Conservation (phyloP, 1,139 yeast species). For the Suhomyces panamericanus region DNA sequence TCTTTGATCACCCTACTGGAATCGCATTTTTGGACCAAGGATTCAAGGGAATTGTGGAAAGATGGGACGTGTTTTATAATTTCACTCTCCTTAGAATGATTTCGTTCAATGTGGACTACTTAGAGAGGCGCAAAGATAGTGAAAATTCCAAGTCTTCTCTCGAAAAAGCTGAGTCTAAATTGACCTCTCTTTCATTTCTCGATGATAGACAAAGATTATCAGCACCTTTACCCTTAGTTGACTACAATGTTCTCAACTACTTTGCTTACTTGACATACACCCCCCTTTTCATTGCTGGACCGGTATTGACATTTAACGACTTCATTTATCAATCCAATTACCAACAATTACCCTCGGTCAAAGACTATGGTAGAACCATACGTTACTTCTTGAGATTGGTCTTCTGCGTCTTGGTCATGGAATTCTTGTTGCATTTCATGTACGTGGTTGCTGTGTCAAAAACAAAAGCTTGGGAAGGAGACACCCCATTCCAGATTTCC, state of each 20-base stretch:
- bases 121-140: constrained; percentile 39
- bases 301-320: constrained; percentile 89
- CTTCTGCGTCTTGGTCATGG: constrained; percentile 84
- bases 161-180: constrained; percentile 4
- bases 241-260: constrained; percentile 64
- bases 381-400: constrained; percentile 67
- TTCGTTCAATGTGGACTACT: constrained; percentile 78
- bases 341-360: constrained; percentile 50
- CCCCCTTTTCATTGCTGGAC: constrained; percentile 94
- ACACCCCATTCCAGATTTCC: constrained; percentile 87
- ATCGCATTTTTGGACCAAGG: constrained; percentile 54
- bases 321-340: constrained; percentile 69
- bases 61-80: constrained; percentile 97
- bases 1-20: constrained; percentile 55
- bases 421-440: constrained; percentile 78
- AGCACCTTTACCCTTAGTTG: constrained; percentile 60
- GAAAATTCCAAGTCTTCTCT: constrained; percentile 5
- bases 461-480: constrained; percentile 86
- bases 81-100: constrained; percentile 82
- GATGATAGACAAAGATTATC: constrained; percentile 69
- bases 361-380: constrained; percentile 47
- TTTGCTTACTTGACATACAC: constrained; percentile 78
- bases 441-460: constrained; percentile 93
- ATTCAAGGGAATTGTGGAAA: constrained; percentile 69
- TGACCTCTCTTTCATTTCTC: constrained; percentile 21